Conservation (phyloP, 768 basidiomycete genomes). For the Suillus weaverae region DNA sequence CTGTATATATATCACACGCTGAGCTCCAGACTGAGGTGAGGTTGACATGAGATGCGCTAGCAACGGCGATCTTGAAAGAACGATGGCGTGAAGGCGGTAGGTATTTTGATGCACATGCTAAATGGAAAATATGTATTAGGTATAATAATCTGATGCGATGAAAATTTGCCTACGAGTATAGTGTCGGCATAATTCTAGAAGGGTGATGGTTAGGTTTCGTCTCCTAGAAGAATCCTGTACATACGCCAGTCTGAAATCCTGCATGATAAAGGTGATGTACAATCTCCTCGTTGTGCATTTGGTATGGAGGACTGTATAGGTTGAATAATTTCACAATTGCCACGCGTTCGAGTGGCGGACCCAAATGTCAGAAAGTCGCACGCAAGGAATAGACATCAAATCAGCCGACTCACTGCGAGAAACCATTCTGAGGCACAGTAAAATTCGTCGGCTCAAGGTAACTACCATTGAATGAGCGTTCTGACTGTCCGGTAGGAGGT, state of each 20-base stretch:
- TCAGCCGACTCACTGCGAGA: constrained; percentile 51
- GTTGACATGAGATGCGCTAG: constrained; percentile 88
- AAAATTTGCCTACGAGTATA: constrained; percentile 55
- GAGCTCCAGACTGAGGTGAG: constrained; percentile 63
- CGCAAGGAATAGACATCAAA: constrained; percentile 7
- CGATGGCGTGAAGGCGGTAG: constrained; percentile 81
- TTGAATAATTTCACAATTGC: constrained; percentile 9
- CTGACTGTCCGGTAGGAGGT: constrained; percentile 36
- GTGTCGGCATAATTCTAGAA: constrained; percentile 81
- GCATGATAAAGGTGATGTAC: constrained; percentile 76
- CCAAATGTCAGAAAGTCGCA: constrained; percentile 4
- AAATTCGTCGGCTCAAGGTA: constrained; percentile 32
- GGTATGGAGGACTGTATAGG: constrained; percentile 44
- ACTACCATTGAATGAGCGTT: constrained; percentile 37
- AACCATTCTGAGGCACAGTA: constrained; percentile 52
- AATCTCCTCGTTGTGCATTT: constrained; percentile 73
- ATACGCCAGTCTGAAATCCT: constrained; percentile 80
- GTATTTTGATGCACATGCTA: constrained; percentile 75
- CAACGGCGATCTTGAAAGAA: constrained; percentile 84
- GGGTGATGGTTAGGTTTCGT: constrained; percentile 11
- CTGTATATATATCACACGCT: constrained; percentile 70
- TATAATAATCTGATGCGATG: constrained; percentile 10
- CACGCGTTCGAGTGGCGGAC: constrained; percentile 10
- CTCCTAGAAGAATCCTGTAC: constrained; percentile 32
- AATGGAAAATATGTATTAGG: constrained; percentile 14